Percentiles rank a stretch among this genome's conserved stretches.
Conservation (phyloP, 2,329 filamentous ascomycete species). For the Bipolaris bicolor region DNA sequence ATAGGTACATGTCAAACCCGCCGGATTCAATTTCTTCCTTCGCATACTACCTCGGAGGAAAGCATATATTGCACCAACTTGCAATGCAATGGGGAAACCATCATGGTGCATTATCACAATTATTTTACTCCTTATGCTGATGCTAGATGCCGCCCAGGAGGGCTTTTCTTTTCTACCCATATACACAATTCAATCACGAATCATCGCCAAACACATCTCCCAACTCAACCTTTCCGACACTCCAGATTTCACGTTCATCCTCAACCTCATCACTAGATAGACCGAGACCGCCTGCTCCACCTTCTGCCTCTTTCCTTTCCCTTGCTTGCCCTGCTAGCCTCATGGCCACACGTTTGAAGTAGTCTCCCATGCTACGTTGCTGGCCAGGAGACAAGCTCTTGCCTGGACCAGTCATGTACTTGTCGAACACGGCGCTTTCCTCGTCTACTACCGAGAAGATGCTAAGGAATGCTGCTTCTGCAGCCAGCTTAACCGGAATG, state of each 20-base stretch:
- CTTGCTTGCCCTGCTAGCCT: conserved; percentile 84
- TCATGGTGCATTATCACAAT: not conserved
- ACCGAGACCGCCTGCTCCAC: conserved; percentile 83
- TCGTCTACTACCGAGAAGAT: conserved; percentile 90
- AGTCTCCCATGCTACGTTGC: conserved; percentile 92
- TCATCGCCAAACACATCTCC: conserved; percentile 59
- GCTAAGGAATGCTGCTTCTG: conserved; percentile 91
- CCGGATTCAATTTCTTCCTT: not conserved
- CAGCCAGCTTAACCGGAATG: conserved; percentile 93
- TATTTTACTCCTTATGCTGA: conserved; percentile 6
- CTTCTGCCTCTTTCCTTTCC: conserved; percentile 89
- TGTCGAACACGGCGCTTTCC: conserved; percentile 85
- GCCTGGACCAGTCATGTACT: conserved; percentile 75
- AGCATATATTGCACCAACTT: not conserved
- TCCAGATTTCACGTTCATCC: conserved; percentile 95
- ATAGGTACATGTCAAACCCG: not conserved
- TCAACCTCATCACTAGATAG: conserved; percentile 90
- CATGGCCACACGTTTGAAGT: conserved; percentile 91
- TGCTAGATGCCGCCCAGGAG: conserved; percentile 1
- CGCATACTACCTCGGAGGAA: not conserved
- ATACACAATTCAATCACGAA: conserved; percentile 4
- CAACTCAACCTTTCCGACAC: conserved; percentile 86
- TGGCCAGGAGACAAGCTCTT: conserved; percentile 71
- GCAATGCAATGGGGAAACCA: conserved; percentile 15
- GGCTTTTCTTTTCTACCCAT: conserved; percentile 7